phyloP scores from a whole-genome alignment of 202 grass and related monocot species.

The Zoysia matrella region DNA sequence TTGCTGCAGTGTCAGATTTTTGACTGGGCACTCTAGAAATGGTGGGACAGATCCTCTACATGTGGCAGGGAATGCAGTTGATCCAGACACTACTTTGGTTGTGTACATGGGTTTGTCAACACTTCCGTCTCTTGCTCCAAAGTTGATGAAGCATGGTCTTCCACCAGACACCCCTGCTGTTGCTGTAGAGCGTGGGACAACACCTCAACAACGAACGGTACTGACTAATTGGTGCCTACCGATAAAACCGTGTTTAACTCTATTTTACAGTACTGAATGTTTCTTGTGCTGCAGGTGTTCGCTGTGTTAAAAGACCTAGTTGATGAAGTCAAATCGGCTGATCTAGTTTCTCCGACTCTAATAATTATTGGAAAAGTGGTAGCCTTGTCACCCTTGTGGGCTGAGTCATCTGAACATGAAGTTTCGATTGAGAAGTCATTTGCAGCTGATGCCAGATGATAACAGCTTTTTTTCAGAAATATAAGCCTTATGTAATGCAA shows the following conservation, averaged over 20 bases:
- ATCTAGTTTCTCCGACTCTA: slow-evolving; percentile 76
- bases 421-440: slow-evolving; percentile 32
- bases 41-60: slow-evolving; percentile 89
- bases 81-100: slow-evolving; percentile 90
- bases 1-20: slow-evolving; percentile 85
- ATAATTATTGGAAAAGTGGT: slow-evolving; percentile 91
- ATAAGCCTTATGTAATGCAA: not conserved
- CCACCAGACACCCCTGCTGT: slow-evolving; percentile 78
- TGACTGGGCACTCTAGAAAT: slow-evolving; percentile 96
- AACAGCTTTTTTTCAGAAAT: slow-evolving; percentile 17
- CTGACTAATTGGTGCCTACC: slow-evolving; percentile 2
- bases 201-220: slow-evolving; percentile 83
- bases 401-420: slow-evolving; percentile 51
- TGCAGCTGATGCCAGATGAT: slow-evolving; percentile 46
- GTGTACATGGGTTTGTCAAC: slow-evolving; percentile 98
- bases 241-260: slow-evolving; percentile 1
- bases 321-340: slow-evolving; percentile 63
- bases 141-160: slow-evolving; percentile 86
- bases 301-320: slow-evolving; percentile 70
- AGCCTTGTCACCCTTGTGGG: slow-evolving; percentile 81
- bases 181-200: slow-evolving; percentile 89
- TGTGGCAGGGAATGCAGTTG: slow-evolving; percentile 87
- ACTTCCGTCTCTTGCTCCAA: slow-evolving; percentile 70
- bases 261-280: slow-evolving; percentile 18
- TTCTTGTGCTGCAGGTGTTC: slow-evolving; percentile 65